These are phyloP conservation scores for Cymodocea nodosa DNA, from an alignment of 116 monocot genomes.

Conservation along the genomic window DNA sequence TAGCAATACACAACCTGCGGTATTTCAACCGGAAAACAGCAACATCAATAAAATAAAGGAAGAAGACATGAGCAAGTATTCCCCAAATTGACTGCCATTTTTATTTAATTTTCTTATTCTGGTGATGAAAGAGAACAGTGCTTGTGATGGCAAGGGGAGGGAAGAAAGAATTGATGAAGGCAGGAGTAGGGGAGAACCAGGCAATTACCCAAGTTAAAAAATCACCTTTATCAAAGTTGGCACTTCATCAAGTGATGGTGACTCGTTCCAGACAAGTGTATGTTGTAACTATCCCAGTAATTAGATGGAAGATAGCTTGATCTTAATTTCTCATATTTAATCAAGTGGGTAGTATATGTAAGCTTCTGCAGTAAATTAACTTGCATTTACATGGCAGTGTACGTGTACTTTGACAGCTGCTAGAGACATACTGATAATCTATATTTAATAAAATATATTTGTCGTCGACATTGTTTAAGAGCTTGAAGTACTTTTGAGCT, in stretches of 20 bases:
- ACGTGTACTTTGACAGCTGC: no score
- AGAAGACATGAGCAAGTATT: slow-evolving; percentile 34
- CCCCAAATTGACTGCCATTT: slow-evolving; percentile 33
- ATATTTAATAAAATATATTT: no score
- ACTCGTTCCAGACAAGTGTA: background rate
- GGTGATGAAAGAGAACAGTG: background rate
- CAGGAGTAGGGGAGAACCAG: background rate
- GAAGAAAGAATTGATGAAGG: background rate
- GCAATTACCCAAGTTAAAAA: background rate
- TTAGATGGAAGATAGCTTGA: no score
- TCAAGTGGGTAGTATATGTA: no score
- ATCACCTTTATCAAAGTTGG: slow-evolving; percentile 1
- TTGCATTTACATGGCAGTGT: no score
- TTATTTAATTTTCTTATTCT: slow-evolving; percentile 8
- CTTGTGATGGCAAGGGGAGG: background rate
- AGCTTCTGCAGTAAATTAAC: no score
- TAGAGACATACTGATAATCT: no score
- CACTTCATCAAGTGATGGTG: background rate
- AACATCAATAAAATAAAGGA: slow-evolving; percentile 13
- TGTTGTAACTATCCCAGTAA: no score
- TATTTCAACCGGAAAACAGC: slow-evolving; percentile 8
- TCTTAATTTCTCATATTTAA: no score
- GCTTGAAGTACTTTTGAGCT: no score
- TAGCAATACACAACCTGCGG: slow-evolving; percentile 4
- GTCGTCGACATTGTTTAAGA: no score